Evolutionary conservation across 179 eudicot species (phyloP).

Genomic region (Gypsophila paniculata): DNA sequence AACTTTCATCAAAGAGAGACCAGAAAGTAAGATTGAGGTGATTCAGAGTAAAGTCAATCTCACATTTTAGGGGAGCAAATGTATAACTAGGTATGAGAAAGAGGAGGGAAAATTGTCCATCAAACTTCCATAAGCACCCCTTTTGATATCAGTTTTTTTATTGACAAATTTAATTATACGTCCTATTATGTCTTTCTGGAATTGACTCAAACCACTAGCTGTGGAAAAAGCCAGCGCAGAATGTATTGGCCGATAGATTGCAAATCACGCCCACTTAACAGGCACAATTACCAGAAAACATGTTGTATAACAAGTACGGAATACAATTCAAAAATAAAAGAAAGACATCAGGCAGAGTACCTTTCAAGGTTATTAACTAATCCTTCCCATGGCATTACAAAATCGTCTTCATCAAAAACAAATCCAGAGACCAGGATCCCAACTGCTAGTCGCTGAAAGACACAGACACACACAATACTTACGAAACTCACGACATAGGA

Average conservation of each 20-base stretch:
- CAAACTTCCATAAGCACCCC: no score
- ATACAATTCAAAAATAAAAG: neutral
- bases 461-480: slow-evolving; percentile 20
- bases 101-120: no score
- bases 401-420: slow-evolving; percentile 78
- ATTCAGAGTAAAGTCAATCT: no score
- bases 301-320: slow-evolving; percentile 1
- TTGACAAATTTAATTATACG: no score
- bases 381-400: slow-evolving; percentile 89
- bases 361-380: slow-evolving; percentile 69
- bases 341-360: slow-evolving; percentile 29
- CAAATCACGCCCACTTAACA: neutral
- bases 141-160: no score
- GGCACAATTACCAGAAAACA: neutral
- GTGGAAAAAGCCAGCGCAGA: neutral
- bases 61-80: no score
- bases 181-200: neutral
- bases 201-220: neutral
- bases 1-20: neutral
- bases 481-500: slow-evolving; percentile 7
- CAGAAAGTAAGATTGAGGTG: no score
- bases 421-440: slow-evolving; percentile 83
- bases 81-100: no score
- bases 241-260: neutral
- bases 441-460: slow-evolving; percentile 84